Evolutionary conservation across 208 protist genomes (phyloP), one percentile per base, ranked within the genome.

Genomic region (Angomonas desouzai): DNA sequence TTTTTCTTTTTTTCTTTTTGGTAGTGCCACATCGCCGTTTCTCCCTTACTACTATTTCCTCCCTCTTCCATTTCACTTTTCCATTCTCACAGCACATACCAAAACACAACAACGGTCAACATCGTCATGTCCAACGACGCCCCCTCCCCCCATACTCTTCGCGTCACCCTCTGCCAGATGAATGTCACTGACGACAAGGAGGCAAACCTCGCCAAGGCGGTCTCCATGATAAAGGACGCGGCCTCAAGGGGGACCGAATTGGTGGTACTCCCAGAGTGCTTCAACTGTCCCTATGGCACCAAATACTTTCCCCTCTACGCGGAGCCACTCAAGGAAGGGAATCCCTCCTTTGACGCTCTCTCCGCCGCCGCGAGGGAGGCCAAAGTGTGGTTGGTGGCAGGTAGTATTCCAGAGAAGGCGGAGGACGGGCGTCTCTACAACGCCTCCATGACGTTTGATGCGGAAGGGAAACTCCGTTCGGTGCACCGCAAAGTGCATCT

Each of bases 401-500:
- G 97, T 13, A 98, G 92, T 38, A 97, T 99, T 32, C 95, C 97
- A 4, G 97, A 99, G 72, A 72, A n/a, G n/a, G n/a, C 78, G 4
- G 51, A 48, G 2, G 78, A 94, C 27, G 84, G 87, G 22, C 94
- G 95, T 55, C 59, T 98, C 0, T 99, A 93, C 81, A 99, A 99
- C 70, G 93, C 92, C 6, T 89, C 76, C 70, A 85, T 97, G 68
- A 92, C 92, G 1, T 98, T 97, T 75, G 77, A 81, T 36, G 80
- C 92, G 1, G 64, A 96, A 13, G 98, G 98, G 0, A 62, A 79
- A 11, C 66, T 98, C 10, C 56, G 93, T 16, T 86, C 84, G 38
- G 87, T 88, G 6, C 92, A 98, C 51, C 69, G 94, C 13, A 98
- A 98, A 70, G 76, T 98, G 33, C 98, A 99, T 65, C 78, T 99